Base-by-base conservation (phyloP, 768 basidiomycete species). In the Calvatia gigantea region DNA sequence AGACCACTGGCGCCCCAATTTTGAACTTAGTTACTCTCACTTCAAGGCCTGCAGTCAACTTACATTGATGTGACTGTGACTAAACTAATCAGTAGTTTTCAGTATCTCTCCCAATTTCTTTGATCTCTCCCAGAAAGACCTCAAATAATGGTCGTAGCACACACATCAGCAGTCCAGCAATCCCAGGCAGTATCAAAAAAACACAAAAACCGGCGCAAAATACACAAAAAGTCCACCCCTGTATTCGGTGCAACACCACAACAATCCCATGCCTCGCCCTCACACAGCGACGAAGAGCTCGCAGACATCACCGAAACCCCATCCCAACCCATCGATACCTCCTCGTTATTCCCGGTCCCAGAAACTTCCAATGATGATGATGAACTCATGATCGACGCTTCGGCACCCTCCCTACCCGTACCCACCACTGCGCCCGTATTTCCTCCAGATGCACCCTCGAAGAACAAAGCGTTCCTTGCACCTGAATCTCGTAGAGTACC, bases 401-500 rank as follows among this genome's bases (percentile, higher is more conserved):
- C 50, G 4, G 51, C 35, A 28, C 67, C 75, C 32, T 61, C 66
- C 35, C 67, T 72, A 15, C 71, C 77, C n/a, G 72, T 73, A 45
- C 70, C 80, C 4, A 73, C 73, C 25, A 65, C 80, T 45, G 84
- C 80, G 28, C 86, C 89, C 37, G 74, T 79, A 6, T 94, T 94
- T 67, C 79, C 85, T 46, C 82, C 89, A 6, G 76, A 92, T 17
- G 75, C 84, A 6, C 78, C 85, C 7, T 74, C 80, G 43, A 56
- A 56, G 6, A 76, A 77, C 25, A 76, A 78, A 55, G 72, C 80
- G 0, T 69, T 77, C 8, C 75, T 87, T 56, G 92, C 87, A 68
- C 86, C 90, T 3, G 96, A 98, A 71, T 85, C 80, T n/a, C 77
- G 96, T 67, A 81, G 92, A 51, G 84, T 99, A 65, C 77, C 91